Evolutionary conservation across 108 stramenopile species (phyloP), one percentile per base, ranked within the genome.

Genomic region (Skeletonema potamos): DNA sequence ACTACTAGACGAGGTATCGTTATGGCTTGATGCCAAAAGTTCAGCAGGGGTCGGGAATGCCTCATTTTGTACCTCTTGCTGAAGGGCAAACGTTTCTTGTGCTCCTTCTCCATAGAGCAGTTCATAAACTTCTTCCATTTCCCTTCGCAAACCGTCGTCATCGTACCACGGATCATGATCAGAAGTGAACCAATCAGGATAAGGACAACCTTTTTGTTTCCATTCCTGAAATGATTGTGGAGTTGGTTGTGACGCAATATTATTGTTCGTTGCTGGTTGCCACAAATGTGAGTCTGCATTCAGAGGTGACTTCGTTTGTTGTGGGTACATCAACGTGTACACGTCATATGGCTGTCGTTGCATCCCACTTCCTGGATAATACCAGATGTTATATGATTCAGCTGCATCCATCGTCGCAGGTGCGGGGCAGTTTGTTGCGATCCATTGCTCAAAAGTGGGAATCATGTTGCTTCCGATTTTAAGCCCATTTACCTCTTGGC

Each of bases 151-250:
- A 10, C 73, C 73, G 39, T 81, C 80, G 32, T 81, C 80, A 36
- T 81, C 73, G 39, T 81, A 81, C 80, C 80, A 81, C 0, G 80
- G 80, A 56, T 81, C 80, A 55, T 59, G 55, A 66, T 74, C 72
- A 1, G 68, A 74, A 13, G 55, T 64, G 67, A 81, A 81, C 80
- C 80, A 81, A 17, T 63, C 39, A 9, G 80, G 80, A 56, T 70
- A 70, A 4, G 68, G 68, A 10, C 70, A 70, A 3, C 80, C 80
- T 51, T 58, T 74, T 44, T 70, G 65, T 36, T 81, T 81, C 80
- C 80, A 81, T 29, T 81, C 80, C 61, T 81, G 73, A 48, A 74
- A 81, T 34, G 80, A 66, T 74, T 70, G 64, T 12, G 80, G 80
- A 20, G 68, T 72, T 10, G 57, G 55, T 54, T 41, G 43, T 20